Base-by-base conservation (phyloP, 495 filamentous ascomycete genomes). In the Thermothielavioides terrestris region DNA sequence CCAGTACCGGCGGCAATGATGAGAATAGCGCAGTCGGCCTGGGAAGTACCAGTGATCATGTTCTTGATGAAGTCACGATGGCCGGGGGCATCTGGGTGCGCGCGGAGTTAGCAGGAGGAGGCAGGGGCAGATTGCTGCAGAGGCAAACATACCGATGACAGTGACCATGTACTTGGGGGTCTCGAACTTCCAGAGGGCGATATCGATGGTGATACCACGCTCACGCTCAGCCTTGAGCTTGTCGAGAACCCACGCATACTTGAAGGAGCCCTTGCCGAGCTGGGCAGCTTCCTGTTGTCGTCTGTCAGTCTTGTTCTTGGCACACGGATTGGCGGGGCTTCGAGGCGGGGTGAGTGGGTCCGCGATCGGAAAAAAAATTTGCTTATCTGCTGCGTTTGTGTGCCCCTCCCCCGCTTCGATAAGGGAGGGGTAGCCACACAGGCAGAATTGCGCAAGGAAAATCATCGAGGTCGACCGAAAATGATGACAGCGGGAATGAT, bases 51-150 rank as follows among this genome's bases (percentile, higher is more conserved):
- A 78, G 92, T 97, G 80, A 97, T 98, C 92, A 98, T 98, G 86
- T 95, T 96, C 92, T 98, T 98, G 87, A 98, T 98, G 80, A 98
- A 98, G 71, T 98, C 92, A 88, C 92, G 92, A 77, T 98, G 92
- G 76, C 92, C 92, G 65, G 92, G 92, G 77, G 92, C 92, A 73
- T 98, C 89, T 89, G 63, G 30, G 56, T 40, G 31, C 3, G 42
- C 48, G 35, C 47, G 10, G 46, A 4, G 41, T 60, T 43, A 50
- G 56, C 26, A 50, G 17, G 44, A 1, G 18, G 6, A 12, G 2
- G 14, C 11, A 7, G 6, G 15, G 15, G 20, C 30, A 27, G 1
- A 35, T 31, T 9, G 10, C 17, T 34, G 15, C 37, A 31, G 38
- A 28, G 2, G 42, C 40, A 27, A 53, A 72, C 78, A 63, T 83